phyloP scores from a whole-genome alignment of 176 grass and related monocot species.

The Stipa capillata region DNA sequence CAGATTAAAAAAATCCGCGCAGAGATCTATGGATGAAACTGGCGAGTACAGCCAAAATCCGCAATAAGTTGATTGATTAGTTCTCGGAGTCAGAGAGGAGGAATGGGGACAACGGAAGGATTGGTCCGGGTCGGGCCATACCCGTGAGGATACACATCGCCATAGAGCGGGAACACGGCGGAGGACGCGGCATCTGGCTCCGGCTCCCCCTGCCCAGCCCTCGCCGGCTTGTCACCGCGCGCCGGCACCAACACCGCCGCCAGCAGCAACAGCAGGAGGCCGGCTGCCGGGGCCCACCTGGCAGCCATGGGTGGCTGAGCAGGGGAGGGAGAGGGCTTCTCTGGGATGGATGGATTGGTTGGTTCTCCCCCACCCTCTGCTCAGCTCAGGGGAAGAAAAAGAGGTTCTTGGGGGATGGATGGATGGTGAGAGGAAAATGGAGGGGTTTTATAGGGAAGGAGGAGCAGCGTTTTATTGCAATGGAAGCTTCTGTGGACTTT shows the following conservation, averaged over 20 bases:
- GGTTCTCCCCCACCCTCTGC: neutral
- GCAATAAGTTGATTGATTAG: constrained; percentile 25
- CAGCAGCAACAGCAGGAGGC: constrained; percentile 5
- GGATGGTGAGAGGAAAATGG: neutral
- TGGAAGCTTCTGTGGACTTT: neutral
- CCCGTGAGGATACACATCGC: constrained; percentile 86
- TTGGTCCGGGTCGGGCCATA: neutral
- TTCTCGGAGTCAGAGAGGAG: neutral
- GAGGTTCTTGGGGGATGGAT: neutral
- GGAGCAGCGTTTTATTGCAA: neutral
- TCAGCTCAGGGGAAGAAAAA: neutral
- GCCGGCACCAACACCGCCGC: neutral
- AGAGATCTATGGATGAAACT: neutral
- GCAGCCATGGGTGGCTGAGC: constrained; percentile 8
- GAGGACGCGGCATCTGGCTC: constrained; percentile 33
- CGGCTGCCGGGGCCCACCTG: constrained; percentile 17
- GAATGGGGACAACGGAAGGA: neutral
- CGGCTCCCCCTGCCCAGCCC: neutral
- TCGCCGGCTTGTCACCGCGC: constrained; percentile 24
- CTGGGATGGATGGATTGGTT: neutral
- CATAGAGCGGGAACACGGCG: constrained; percentile 74
- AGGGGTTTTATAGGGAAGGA: constrained; percentile 25
- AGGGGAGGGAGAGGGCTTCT: neutral
- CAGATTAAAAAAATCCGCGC: neutral
- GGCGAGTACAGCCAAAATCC: neutral